Percentiles rank a stretch among this genome's conserved stretches.
phyloP scores from a whole-genome alignment of 2,329 filamentous ascomycete species.

The Didymella pomorum region DNA sequence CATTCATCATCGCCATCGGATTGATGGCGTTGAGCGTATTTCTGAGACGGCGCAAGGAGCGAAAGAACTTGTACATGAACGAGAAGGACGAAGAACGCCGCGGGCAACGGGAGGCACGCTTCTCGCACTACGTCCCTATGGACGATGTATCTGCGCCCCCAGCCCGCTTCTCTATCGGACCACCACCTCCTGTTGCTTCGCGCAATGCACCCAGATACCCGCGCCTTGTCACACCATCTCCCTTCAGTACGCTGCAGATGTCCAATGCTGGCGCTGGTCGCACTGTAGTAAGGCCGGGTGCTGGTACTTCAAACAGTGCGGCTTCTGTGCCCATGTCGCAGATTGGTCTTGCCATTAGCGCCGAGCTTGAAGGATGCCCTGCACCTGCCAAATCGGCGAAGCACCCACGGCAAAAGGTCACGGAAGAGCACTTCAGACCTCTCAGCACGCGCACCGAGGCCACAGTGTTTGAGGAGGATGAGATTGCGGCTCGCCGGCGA shows the following conservation, averaged over 20 bases:
- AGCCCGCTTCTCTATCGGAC: constrained; percentile 26
- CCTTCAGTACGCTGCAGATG: constrained; percentile 18
- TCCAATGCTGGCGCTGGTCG: constrained; percentile 17
- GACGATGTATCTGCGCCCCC: constrained; percentile 21
- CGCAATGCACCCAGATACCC: constrained; percentile 10
- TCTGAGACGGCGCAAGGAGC: constrained; percentile 45
- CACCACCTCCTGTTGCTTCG: constrained; percentile 24
- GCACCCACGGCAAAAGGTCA: constrained; percentile 17
- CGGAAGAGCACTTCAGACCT: constrained; percentile 29
- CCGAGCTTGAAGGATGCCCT: constrained; percentile 43
- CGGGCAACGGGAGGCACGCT: constrained; percentile 31
- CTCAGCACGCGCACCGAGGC: constrained; percentile 45
- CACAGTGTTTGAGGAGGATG: constrained; percentile 52
- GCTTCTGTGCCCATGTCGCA: constrained; percentile 39
- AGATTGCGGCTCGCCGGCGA: constrained; percentile 30
- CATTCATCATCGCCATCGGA: constrained; percentile 50
- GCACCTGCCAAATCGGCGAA: constrained; percentile 21
- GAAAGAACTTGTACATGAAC: constrained; percentile 32
- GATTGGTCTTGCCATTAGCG: constrained; percentile 51
- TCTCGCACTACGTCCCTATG: constrained; percentile 33
- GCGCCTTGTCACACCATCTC: constrained; percentile 15
- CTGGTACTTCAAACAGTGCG: constrained; percentile 32
- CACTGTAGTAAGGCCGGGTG: constrained; percentile 33
- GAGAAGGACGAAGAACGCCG: constrained; percentile 30
- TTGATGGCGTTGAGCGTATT: constrained; percentile 50